Evolutionary conservation across 768 basidiomycete genomes (phyloP), one percentile per base, ranked within the genome.

Genomic region (Phanerochaete carnosa): DNA sequence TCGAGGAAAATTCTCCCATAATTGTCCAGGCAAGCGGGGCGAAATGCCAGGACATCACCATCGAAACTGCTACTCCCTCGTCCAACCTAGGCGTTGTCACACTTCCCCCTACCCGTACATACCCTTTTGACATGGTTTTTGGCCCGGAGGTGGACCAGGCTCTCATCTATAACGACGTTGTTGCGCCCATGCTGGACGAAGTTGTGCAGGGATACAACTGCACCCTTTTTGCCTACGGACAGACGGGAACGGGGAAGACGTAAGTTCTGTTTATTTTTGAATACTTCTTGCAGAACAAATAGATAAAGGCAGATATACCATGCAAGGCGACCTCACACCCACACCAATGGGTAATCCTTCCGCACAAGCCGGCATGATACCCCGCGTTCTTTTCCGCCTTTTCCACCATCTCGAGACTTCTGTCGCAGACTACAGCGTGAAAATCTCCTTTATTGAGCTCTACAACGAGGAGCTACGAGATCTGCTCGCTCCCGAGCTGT

Each of bases 191-290:
- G 83, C 78, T 99, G 54, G 87, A 93, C 50, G 92, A 99, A 71
- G 95, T 98, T n/a, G 75, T 98, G 39, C 79, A 83, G 73, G 97
- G 97, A 5, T 99, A 97, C 78, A 98, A 98, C 70, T 98, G 96
- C 70, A 96, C 94, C 0, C 79, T 99, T 23, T 98, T 98, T 74
- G 95, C 95, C 3, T 99, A 99, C 70, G 97, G 97, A 1, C 97
- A 98, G 73, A 98, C 97, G 0, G 97, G 97, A 0, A 98, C 97
- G 0, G 97, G 97, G 23, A 99, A 99, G 78, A 98, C 97, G 94
- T 97, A 72, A 67, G 92, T 78, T 3, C 16, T 11, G 11, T n/a
- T 26, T 25, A 35, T 25, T 23, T 19, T 6, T 1, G 16, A 33
- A 4, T 32, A 32, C n/a, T 12, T 29, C n/a, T 16, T 9, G 23